These are phyloP conservation scores for Sonneratia alba DNA, from an alignment of 345 rosid species.

Conservation along the genomic window DNA sequence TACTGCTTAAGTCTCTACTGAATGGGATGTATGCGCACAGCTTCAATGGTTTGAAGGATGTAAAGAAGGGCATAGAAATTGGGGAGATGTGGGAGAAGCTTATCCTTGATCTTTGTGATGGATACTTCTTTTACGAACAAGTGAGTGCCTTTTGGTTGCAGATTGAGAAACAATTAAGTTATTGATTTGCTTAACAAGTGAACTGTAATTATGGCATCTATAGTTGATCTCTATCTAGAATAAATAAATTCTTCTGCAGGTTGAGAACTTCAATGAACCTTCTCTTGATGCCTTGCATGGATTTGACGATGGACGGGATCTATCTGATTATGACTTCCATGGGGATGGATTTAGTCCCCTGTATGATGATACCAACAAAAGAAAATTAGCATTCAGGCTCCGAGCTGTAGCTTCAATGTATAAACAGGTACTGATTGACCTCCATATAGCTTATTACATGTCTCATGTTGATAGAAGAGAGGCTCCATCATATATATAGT, in stretches of 20 bases:
- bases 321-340: slow-evolving; percentile 52
- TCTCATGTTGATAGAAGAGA: background rate
- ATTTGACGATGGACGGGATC: slow-evolving; percentile 65
- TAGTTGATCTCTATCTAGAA: background rate
- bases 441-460: background rate
- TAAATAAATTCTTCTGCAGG: slow-evolving; percentile 27
- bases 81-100: slow-evolving; percentile 78
- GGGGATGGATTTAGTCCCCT: slow-evolving; percentile 54
- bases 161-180: background rate
- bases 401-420: slow-evolving; percentile 45
- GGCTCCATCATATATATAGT: background rate
- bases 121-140: slow-evolving; percentile 67
- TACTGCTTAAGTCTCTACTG: slow-evolving; percentile 73
- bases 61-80: slow-evolving; percentile 51
- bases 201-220: background rate
- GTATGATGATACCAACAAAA: slow-evolving; percentile 47
- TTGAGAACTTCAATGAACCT: slow-evolving; percentile 75
- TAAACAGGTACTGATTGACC: slow-evolving; percentile 37
- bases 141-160: slow-evolving; percentile 21
- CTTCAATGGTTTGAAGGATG: slow-evolving; percentile 50
- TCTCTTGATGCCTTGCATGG: slow-evolving; percentile 48
- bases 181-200: background rate
- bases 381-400: slow-evolving; percentile 69
- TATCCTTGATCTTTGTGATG: slow-evolving; percentile 64
- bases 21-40: slow-evolving; percentile 53